Base-by-base conservation (phyloP, 1,139 yeast genomes). In the Blastobotrys ciferrii region DNA sequence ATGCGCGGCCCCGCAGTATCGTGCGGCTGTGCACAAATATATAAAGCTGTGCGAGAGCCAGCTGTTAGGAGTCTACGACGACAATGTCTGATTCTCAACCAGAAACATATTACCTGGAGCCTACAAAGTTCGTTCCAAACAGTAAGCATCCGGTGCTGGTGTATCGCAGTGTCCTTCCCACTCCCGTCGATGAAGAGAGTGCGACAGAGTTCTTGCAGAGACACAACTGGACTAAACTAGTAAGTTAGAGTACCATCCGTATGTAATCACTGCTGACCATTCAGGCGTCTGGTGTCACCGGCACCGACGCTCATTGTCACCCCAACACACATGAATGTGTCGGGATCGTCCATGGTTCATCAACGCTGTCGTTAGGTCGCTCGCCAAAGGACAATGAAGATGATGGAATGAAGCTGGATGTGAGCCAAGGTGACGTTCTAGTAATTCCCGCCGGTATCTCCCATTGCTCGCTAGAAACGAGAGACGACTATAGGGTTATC, bases 371-470 rank as follows among this genome's bases (percentile, higher is more conserved):
- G 12, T 28, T 36, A 3, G 40, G 40, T 9, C 18, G 40, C 7
- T 23, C 28, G 18, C 40, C 40, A 17, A 9, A 36, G 25, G 40
- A 36, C 12, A 36, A n/a, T 19, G 40, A 36, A 4, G 40, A 36
- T 12, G 25, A 19, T 36, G 40, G 40, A 5, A 23, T 36, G 17
- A 23, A 17, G 18, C 25, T 36, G 4, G 19, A 19, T 5, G 40
- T 36, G 7, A n/a, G 19, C 18, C 40, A 36, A 13, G 40, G 40
- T 7, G 40, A 36, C n/a, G 17, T 19, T 6, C 14, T 36, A 28
- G 18, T 36, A 6, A 19, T 36, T 9, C 40, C 40, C 18, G 40
- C 40, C 6, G 40, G 40, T 4, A 23, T 36, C 18, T 18, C 40
- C 6, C 40, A 36, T 19, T 23, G 40, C 12, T 36, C 40, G 6